Evolutionary conservation across 306 rosid species (phyloP).

Genomic region (Dryas alaskensis): DNA sequence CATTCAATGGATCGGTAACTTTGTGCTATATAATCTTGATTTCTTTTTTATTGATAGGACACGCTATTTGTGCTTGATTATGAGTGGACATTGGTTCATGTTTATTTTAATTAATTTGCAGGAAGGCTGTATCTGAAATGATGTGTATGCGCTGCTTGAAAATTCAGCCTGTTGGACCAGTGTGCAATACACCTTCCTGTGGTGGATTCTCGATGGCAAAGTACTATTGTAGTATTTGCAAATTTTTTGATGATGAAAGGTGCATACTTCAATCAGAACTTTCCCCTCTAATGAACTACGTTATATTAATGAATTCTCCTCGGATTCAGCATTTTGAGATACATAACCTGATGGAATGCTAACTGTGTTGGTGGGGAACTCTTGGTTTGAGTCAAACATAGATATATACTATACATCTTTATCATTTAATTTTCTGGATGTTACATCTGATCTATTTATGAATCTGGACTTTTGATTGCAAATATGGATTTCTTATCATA

Average conservation of each 20-base stretch:
- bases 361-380: neutral
- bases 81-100: neutral
- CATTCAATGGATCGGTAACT: conserved; percentile 86
- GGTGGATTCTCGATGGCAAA: conserved; percentile 69
- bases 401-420: neutral
- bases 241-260: conserved; percentile 89
- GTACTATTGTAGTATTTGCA: conserved; percentile 76
- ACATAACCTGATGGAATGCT: neutral
- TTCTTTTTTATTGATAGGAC: neutral
- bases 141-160: conserved; percentile 80
- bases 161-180: conserved; percentile 71
- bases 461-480: neutral
- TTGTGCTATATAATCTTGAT: neutral
- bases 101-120: conserved; percentile 37
- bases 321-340: conserved; percentile 2
- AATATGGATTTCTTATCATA: conserved; percentile 4
- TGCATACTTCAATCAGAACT: conserved; percentile 17
- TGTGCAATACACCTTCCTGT: conserved; percentile 68
- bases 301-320: conserved; percentile 14
- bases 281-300: neutral
- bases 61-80: neutral
- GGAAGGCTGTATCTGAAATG: conserved; percentile 83
- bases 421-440: neutral
- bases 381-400: neutral
- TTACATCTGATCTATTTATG: neutral